Evolutionary conservation across 2,329 filamentous ascomycete genomes (phyloP).

Genomic region (Tolypocladium inflatum): DNA sequence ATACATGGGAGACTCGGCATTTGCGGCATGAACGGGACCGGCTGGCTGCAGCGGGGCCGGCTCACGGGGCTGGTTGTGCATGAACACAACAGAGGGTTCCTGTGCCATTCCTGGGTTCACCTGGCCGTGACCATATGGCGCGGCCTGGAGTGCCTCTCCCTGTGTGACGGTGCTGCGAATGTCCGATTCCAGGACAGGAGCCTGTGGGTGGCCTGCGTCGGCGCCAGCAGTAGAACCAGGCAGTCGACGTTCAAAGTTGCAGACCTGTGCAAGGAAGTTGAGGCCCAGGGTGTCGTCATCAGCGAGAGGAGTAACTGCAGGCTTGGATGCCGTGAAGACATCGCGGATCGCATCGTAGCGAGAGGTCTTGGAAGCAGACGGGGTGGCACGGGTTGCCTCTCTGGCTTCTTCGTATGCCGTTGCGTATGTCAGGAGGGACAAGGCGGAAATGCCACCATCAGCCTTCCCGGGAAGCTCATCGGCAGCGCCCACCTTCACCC

Average conservation of each 20-base stretch:
- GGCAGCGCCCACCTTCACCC: conserved; percentile 14
- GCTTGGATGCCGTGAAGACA: conserved; percentile 28
- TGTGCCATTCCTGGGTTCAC: background rate
- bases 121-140: conserved; percentile 1
- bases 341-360: conserved; percentile 30
- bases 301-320: conserved; percentile 14
- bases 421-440: conserved; percentile 21
- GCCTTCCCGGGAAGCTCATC: conserved; percentile 12
- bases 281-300: conserved; percentile 16
- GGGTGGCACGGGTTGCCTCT: conserved; percentile 13
- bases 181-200: background rate
- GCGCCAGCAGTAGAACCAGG: conserved; percentile 9
- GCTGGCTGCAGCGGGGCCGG: conserved; percentile 11
- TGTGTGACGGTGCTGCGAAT: background rate
- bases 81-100: conserved; percentile 13
- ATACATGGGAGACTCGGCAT: conserved; percentile 3
- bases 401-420: conserved; percentile 20
- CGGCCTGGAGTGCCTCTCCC: conserved; percentile 12
- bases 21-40: conserved; percentile 12
- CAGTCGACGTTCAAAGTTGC: conserved; percentile 18
- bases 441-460: conserved; percentile 15
- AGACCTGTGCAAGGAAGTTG: conserved; percentile 24
- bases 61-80: conserved; percentile 9
- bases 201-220: conserved; percentile 3
- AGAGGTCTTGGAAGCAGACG: conserved; percentile 18